Conservation (phyloP, 139 green algal species). For the Zygnema circumcarinatum region DNA sequence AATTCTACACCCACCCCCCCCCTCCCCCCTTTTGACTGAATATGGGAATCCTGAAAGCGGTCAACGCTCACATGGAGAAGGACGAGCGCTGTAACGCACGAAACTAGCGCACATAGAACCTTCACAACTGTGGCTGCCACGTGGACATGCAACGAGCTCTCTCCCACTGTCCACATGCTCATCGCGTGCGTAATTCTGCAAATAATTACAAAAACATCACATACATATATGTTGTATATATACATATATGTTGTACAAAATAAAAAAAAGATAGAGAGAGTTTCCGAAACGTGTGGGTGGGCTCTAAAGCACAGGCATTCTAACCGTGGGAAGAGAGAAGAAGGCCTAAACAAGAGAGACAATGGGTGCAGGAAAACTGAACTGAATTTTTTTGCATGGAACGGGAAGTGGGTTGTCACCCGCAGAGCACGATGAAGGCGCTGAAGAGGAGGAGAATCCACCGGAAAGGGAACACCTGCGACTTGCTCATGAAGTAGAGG, state of each 20-base stretch:
- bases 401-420: no score
- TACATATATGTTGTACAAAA: no score
- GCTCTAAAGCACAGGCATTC: neutral
- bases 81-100: neutral
- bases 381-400: no score
- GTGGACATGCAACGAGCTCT: neutral
- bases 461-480: constrained; percentile 37
- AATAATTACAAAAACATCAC: no score
- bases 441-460: constrained; percentile 46
- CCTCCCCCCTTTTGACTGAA: no score
- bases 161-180: neutral
- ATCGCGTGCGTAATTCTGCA: constrained; percentile 8
- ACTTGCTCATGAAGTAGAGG: constrained; percentile 34
- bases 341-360: neutral
- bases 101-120: constrained; percentile 1
- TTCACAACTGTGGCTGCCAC: neutral
- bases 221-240: no score
- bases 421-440: constrained; percentile 53
- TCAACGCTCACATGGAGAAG: neutral
- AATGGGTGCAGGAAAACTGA: neutral
- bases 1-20: no score
- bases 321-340: neutral
- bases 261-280: no score
- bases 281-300: no score
- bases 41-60: no score